Base-by-base conservation (phyloP, 192 early-diverging fungal genomes). In the Backusella morwellensis region DNA sequence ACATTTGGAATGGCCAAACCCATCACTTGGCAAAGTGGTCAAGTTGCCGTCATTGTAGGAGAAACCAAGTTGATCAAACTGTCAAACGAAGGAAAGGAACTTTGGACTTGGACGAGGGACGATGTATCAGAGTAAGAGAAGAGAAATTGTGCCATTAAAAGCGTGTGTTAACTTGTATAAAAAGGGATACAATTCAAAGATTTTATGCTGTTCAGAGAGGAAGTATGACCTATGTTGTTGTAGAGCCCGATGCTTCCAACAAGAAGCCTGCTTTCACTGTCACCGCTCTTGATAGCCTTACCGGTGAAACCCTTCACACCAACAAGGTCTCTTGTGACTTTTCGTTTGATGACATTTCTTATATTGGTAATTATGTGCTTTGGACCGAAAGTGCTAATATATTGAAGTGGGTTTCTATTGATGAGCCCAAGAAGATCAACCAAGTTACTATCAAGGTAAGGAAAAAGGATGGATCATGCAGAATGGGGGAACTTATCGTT, bases 311-410 rank as follows among this genome's bases (percentile, higher is more conserved):
- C 8, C 63, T 88, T 50, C 81, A 83, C 34, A 82, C 38, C 84
- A 15, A 76, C 82, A 47, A 80, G 82, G 32, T 83, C 78, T 68
- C 82, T 12, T 86, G 88, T 50, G 14, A 36, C 52, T 72, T 81
- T 32, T 50, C 76, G 42, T 68, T 70, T 73, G 82, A 85, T 74
- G 85, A 88, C 72, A 76, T 80, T 42, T 36, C 69, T 40, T 23
- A 81, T 17, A 74, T 89, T 75, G 84, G 85, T 66, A 82, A 72
- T 52, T 81, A 85, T 50, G 26, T 89, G 34, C 71, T 89, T 26
- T 89, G 88, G 88, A 83, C 83, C 36, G 88, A 87, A 19, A 50
- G 80, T 35, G 73, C 83, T 6, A 87, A 15, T 84, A 82, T 82
- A 71, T 73, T 63, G 50, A 68, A 56, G 41, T 78, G 26, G 77